These are phyloP conservation scores for Immersiella caudata DNA, from an alignment of 495 filamentous ascomycete species.

Conservation along the genomic window DNA sequence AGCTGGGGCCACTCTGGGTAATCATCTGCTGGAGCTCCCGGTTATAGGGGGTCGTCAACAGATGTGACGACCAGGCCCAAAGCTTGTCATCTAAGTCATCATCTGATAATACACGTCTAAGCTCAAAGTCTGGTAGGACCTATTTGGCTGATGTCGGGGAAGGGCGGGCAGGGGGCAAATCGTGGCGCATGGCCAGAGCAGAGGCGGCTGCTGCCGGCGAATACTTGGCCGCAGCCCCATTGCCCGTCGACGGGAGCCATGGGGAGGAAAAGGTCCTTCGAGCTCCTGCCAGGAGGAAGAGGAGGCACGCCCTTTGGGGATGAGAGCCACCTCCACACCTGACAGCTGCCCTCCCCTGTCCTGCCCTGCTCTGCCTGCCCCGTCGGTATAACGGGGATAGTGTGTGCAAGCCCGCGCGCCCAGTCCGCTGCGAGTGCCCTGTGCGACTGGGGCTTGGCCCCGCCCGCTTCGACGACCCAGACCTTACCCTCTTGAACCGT, in stretches of 20 bases:
- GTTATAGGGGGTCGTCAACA: neutral
- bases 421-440: neutral
- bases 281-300: neutral
- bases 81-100: conserved; percentile 6
- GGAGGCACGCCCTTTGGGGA: neutral
- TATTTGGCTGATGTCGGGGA: conserved; percentile 27
- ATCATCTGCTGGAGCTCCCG: neutral
- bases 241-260: neutral
- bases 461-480: conserved; percentile 1
- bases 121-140: conserved; percentile 7
- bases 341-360: too few species aligned
- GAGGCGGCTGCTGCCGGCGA: neutral
- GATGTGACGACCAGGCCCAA: neutral
- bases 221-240: neutral
- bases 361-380: neutral
- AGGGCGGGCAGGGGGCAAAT: conserved; percentile 13
- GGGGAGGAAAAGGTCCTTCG: conserved; percentile 18
- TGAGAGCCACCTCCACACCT: neutral
- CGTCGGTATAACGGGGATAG: neutral
- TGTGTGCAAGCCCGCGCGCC: neutral
- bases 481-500: conserved; percentile 14
- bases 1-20: conserved; percentile 1
- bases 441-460: neutral
- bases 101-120: conserved; percentile 1
- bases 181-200: conserved; percentile 10